phyloP scores from a whole-genome alignment of 2,329 filamentous ascomycete genomes.

The Daldinia sp. region DNA sequence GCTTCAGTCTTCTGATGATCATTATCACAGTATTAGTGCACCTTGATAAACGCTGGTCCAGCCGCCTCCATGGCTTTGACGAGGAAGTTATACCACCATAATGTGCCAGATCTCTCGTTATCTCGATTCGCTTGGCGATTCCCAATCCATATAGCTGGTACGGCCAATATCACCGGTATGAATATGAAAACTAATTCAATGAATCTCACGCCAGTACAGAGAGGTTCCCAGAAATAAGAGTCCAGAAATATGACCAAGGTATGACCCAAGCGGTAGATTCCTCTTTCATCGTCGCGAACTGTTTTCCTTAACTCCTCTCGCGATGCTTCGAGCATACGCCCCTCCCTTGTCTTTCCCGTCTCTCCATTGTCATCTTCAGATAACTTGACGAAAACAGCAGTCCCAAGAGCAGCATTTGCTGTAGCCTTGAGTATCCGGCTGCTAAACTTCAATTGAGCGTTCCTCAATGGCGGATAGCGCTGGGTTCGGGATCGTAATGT shows the following conservation, averaged over 20 bases:
- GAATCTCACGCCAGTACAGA: constrained; percentile 89
- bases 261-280: constrained; percentile 69
- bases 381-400: constrained; percentile 68
- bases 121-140: constrained; percentile 70
- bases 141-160: constrained; percentile 87
- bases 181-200: constrained; percentile 89
- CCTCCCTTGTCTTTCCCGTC: constrained; percentile 76
- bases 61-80: constrained; percentile 91
- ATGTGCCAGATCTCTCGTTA: constrained; percentile 81
- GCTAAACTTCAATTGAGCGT: constrained; percentile 41
- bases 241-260: constrained; percentile 76
- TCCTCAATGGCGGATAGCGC: constrained; percentile 22
- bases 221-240: constrained; percentile 81
- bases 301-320: constrained; percentile 79
- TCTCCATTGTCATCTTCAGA: constrained; percentile 66
- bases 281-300: constrained; percentile 71
- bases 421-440: constrained; percentile 55
- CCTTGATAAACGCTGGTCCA: constrained; percentile 97
- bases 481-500: constrained; percentile 37
- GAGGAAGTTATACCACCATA: constrained; percentile 96
- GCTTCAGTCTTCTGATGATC: constrained; percentile 9
- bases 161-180: constrained; percentile 84
- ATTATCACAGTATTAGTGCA: constrained; percentile 51
- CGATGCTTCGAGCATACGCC: constrained; percentile 87
- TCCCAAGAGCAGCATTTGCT: constrained; percentile 62